phyloP scores from a whole-genome alignment of 768 basidiomycete genomes.

The Asterophora parasitica region DNA sequence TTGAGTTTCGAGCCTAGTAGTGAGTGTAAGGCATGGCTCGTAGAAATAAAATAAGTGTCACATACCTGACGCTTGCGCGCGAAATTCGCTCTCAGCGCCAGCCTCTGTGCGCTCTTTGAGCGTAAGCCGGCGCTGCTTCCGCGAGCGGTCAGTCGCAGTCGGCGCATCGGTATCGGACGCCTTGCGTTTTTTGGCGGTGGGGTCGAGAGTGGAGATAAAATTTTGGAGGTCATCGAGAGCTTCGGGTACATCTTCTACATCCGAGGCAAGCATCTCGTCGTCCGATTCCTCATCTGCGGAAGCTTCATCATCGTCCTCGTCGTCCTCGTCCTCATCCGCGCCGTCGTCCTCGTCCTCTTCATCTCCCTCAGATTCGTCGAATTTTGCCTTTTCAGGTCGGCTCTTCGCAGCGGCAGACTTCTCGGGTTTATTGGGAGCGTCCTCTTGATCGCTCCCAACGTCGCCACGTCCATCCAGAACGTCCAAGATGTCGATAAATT shows the following conservation, averaged over 20 bases:
- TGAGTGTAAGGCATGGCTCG: neutral
- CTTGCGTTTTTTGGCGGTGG: slow-evolving; percentile 67
- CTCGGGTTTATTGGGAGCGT: slow-evolving; percentile 4
- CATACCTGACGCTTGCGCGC: slow-evolving; percentile 46
- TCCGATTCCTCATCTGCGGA: slow-evolving; percentile 39
- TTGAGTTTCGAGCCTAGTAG: slow-evolving; percentile 52
- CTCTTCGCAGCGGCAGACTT: neutral
- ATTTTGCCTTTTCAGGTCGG: slow-evolving; percentile 4
- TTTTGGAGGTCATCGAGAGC: slow-evolving; percentile 66
- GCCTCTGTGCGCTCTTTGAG: slow-evolving; percentile 72
- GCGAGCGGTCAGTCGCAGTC: slow-evolving; percentile 22
- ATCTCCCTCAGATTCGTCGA: slow-evolving; percentile 15
- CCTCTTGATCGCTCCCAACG: slow-evolving; percentile 35
- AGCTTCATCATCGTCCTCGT: slow-evolving; percentile 30
- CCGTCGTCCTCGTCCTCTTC: slow-evolving; percentile 34
- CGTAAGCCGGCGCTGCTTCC: slow-evolving; percentile 52
- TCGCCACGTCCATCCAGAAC: slow-evolving; percentile 61
- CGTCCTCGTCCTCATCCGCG: slow-evolving; percentile 31
- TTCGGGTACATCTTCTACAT: slow-evolving; percentile 46
- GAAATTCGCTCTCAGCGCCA: slow-evolving; percentile 80
- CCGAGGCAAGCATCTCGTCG: slow-evolving; percentile 43
- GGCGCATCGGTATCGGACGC: slow-evolving; percentile 31
- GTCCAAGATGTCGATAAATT: slow-evolving; percentile 62
- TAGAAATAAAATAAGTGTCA: neutral
- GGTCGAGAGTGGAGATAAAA: slow-evolving; percentile 67